Base-by-base conservation (phyloP, 177 flowering plant species). In the Tripterygium wilfordii region DNA sequence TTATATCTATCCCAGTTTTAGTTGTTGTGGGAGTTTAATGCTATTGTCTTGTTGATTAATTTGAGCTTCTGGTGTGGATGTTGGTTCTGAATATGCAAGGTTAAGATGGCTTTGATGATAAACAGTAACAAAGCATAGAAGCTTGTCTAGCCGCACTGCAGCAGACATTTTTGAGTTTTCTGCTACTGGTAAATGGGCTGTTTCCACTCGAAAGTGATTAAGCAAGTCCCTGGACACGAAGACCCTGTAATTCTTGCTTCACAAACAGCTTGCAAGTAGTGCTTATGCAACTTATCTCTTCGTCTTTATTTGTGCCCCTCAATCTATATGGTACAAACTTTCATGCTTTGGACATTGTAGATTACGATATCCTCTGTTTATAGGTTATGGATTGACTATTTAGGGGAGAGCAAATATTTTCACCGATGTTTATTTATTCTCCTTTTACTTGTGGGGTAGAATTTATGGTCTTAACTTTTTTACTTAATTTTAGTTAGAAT, bases 231-330 rank as follows among this genome's bases (percentile, higher is more conserved):
- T n/a, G 90, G 85, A 54, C 61, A 70, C 23, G 94, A 88, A 58
- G 79, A 85, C 50, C 96, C 96, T 0, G 70, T 76, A 4, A 16
- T 4, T 27, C 94, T 88, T 5, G 85, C 96, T 24, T 78, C 96
- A 0, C 80, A 85, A 67, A 88, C 98, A 36, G 88, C 98, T 49
- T 91, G 98, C 88, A 69, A 83, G 95, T 61, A 42, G 12, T 36
- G 42, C 7, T 23, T 10, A 8, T 42, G n/a, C 27, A 17, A 23
- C 17, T 26, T 3, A 23, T 42, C 1, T 10, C 6, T 10, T 43
- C 10, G 13, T 10, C 18, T 42, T 10, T 9, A 1, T 17, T 14
- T 21, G 5, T 23, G 21, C 2, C 19, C 19, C 23, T 35, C 1
- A 18, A 23, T 21, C 22, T 33, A 20, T 19, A 35, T 14, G 2